phyloP scores from a whole-genome alignment of 768 basidiomycete genomes.

The Boletus bicolor region DNA sequence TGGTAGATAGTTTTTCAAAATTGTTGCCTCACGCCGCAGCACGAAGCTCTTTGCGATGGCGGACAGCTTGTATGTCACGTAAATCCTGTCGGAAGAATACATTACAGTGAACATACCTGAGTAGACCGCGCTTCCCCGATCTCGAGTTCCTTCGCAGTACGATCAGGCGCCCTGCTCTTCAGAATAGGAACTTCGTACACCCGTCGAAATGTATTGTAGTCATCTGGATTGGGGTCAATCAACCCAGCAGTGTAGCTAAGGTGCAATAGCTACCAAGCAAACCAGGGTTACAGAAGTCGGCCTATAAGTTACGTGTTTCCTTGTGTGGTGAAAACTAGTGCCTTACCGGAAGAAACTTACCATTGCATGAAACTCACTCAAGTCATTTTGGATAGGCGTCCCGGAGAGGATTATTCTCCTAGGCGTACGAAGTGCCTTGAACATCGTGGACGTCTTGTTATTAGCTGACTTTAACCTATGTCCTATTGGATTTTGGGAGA shows the following conservation, averaged over 20 bases:
- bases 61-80: slow-evolving; percentile 48
- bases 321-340: neutral
- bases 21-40: slow-evolving; percentile 78
- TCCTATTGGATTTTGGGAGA: slow-evolving; percentile 41
- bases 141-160: slow-evolving; percentile 67
- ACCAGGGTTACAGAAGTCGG: slow-evolving; percentile 93
- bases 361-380: slow-evolving; percentile 96
- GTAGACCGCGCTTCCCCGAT: slow-evolving; percentile 72
- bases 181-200: slow-evolving; percentile 88
- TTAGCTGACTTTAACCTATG: slow-evolving; percentile 91
- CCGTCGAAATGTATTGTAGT: slow-evolving; percentile 70
- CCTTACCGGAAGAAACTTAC: slow-evolving; percentile 39
- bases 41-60: slow-evolving; percentile 85
- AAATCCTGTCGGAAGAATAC: neutral
- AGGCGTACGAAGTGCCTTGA: slow-evolving; percentile 70
- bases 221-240: slow-evolving; percentile 44
- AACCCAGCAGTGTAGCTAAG: neutral
- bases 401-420: slow-evolving; percentile 89
- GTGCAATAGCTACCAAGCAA: slow-evolving; percentile 56
- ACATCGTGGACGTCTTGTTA: slow-evolving; percentile 86
- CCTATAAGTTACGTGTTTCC: slow-evolving; percentile 39
- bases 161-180: slow-evolving; percentile 76
- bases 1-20: slow-evolving; percentile 81
- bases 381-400: slow-evolving; percentile 96
- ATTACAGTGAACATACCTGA: slow-evolving; percentile 48